Percentiles rank a stretch among this genome's conserved stretches.
These are phyloP conservation scores for Fremontodendron californicum DNA, from an alignment of 345 rosid species.

Conservation along the genomic window DNA sequence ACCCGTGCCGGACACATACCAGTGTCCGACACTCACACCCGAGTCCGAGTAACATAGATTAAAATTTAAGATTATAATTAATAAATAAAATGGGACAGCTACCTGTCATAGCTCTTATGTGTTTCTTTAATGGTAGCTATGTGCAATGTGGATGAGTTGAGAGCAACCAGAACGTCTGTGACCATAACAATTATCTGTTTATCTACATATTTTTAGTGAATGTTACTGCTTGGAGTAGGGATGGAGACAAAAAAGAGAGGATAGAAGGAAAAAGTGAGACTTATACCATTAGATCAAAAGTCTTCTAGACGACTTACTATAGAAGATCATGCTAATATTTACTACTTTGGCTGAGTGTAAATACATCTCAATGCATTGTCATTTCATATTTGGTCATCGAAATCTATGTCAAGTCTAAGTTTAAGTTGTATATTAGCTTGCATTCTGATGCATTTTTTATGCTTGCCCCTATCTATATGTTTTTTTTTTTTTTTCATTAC, in stretches of 20 bases:
- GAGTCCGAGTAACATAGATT: no score
- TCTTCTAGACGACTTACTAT: neutral
- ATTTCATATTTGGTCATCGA: neutral
- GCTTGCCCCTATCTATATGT: neutral
- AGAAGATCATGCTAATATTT: neutral
- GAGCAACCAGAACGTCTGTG: neutral
- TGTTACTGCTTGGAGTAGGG: neutral
- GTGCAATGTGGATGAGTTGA: conserved; percentile 13
- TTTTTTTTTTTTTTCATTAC: neutral
- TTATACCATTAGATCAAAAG: neutral
- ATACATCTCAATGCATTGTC: neutral
- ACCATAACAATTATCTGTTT: neutral
- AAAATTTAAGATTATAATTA: neutral
- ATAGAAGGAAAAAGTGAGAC: neutral
- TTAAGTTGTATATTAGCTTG: neutral
- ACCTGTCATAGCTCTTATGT: neutral
- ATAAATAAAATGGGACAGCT: neutral
- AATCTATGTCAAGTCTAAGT: neutral
- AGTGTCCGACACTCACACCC: no score
- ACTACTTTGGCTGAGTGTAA: neutral
- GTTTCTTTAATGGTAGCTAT: neutral
- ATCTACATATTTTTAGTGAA: neutral
- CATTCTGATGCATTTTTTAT: neutral
- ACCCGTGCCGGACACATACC: no score
- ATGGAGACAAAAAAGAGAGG: neutral